These are phyloP conservation scores for Trichoderma pleuroti DNA, from an alignment of 2,329 filamentous ascomycete genomes.

Conservation along the genomic window DNA sequence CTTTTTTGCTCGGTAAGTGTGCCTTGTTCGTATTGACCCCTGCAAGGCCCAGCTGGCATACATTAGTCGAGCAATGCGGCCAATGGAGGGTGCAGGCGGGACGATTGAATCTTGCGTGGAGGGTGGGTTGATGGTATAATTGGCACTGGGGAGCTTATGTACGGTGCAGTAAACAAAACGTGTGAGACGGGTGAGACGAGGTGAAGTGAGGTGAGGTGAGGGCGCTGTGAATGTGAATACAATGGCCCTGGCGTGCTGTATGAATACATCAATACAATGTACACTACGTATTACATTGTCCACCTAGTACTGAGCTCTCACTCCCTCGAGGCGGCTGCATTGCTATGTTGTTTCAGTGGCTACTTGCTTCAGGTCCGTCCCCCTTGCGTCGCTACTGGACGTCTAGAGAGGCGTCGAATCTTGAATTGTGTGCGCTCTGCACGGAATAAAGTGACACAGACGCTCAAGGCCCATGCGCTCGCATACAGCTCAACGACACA, in stretches of 20 bases:
- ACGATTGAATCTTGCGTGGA: background rate
- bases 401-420: background rate
- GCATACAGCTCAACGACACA: background rate
- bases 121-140: slow-evolving; percentile 3
- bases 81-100: slow-evolving; percentile 8
- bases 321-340: background rate
- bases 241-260: too few species aligned
- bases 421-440: background rate
- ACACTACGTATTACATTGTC: background rate
- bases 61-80: slow-evolving; percentile 6
- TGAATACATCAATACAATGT: too few species aligned
- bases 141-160: background rate
- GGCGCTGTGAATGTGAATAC: background rate
- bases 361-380: background rate
- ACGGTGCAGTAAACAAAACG: background rate
- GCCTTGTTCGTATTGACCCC: slow-evolving; percentile 17
- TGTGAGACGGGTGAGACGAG: background rate
- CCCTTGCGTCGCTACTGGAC: background rate
- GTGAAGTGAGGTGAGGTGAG: background rate
- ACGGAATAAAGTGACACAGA: background rate
- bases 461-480: background rate
- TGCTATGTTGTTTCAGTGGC: background rate
- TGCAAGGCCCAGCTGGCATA: slow-evolving; percentile 9
- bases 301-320: background rate
- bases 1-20: background rate